Percentiles rank a stretch among this genome's conserved stretches.
phyloP scores from a whole-genome alignment of 345 rosid species.

The Lumnitzera littorea region DNA sequence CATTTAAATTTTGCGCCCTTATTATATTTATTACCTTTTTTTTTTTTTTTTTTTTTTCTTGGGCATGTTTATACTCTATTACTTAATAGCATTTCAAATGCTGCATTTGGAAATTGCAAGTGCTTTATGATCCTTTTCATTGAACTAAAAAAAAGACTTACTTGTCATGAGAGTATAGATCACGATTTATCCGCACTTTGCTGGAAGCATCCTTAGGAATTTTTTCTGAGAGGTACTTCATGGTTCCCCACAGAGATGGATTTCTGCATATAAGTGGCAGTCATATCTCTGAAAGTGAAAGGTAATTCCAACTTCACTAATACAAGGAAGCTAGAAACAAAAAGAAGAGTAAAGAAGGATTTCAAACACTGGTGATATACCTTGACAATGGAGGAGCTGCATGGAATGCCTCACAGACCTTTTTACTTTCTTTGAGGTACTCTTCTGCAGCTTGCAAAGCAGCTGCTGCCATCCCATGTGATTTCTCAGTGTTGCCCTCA shows the following conservation, averaged over 20 bases:
- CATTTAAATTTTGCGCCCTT: no score
- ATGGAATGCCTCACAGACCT: constrained; percentile 68
- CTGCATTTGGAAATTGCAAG: no score
- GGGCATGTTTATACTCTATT: no score
- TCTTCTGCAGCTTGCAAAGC: constrained; percentile 97
- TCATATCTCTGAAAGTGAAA: background rate
- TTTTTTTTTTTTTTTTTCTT: no score
- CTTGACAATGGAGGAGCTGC: constrained; percentile 71
- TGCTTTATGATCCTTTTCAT: no score
- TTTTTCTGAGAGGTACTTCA: constrained; percentile 86
- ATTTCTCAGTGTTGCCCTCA: constrained; percentile 94
- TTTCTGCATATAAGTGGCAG: constrained; percentile 41
- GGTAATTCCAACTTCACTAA: no score
- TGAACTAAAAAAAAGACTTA: constrained; percentile 29
- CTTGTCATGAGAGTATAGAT: constrained; percentile 80
- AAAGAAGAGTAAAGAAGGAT: background rate
- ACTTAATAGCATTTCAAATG: no score
- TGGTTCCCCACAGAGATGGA: constrained; percentile 83
- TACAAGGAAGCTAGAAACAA: no score
- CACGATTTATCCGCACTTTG: constrained; percentile 80
- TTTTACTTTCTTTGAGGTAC: constrained; percentile 76
- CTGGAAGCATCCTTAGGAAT: constrained; percentile 89
- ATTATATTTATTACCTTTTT: no score
- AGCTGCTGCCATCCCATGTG: constrained; percentile 94
- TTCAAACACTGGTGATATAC: constrained; percentile 23